A percentile compares a stretch with the other conserved stretches of the same genome.
phyloP scores from a whole-genome alignment of 306 rosid genomes.

The Vicia villosa region DNA sequence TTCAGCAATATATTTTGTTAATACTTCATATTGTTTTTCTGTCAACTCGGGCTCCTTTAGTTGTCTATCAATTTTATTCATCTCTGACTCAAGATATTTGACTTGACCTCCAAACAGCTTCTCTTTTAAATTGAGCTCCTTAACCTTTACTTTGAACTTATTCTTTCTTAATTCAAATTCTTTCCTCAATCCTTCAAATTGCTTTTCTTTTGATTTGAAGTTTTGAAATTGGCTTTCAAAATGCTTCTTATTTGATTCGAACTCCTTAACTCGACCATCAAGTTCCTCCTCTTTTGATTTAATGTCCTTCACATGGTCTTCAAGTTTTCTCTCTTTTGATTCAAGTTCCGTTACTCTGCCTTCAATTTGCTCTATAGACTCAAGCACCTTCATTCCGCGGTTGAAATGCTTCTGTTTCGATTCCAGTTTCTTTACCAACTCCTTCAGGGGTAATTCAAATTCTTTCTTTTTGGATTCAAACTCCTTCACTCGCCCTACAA shows the following conservation, averaged over 20 bases:
- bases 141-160: too few relatives aligned
- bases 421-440: not conserved
- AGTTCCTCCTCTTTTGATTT: not conserved
- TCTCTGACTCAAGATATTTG: not conserved
- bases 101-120: conserved; percentile 10
- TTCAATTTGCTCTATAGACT: not conserved
- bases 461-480: not conserved
- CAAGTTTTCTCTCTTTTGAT: not conserved
- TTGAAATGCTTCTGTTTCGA: not conserved
- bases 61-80: not conserved
- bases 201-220: too few relatives aligned
- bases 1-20: not conserved
- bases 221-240: too few relatives aligned
- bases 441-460: not conserved
- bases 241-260: too few relatives aligned
- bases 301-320: not conserved
- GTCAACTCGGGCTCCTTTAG: not conserved
- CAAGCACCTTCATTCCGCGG: not conserved
- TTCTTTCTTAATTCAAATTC: too few relatives aligned
- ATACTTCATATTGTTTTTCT: not conserved
- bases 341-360: not conserved
- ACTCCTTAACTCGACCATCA: too few relatives aligned
- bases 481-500: not conserved
- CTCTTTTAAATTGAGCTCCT: conserved; percentile 23
- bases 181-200: too few relatives aligned